Percentiles rank a stretch among this genome's conserved stretches.
phyloP scores from a whole-genome alignment of 148 eudicot species.

The Rhododendron williamsianum region DNA sequence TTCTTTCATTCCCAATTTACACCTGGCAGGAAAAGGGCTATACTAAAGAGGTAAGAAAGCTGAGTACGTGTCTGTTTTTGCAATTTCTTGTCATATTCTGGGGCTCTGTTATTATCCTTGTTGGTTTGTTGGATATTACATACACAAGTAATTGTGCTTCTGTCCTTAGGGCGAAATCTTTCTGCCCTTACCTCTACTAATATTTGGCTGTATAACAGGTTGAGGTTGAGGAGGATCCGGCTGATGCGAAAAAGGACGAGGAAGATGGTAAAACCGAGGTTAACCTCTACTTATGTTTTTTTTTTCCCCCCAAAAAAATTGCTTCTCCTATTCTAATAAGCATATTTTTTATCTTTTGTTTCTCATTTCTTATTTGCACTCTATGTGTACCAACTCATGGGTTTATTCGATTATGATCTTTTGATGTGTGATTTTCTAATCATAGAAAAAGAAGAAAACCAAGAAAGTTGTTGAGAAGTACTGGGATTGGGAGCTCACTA shows the following conservation, averaged over 20 bases:
- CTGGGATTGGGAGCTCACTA: slow-evolving; percentile 95
- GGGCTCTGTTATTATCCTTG: neutral
- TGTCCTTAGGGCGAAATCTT: neutral
- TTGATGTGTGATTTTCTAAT: neutral
- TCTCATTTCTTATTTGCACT: neutral
- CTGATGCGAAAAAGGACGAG: slow-evolving; percentile 59
- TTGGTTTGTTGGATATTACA: neutral
- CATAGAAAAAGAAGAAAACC: slow-evolving; percentile 92
- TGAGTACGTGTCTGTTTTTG: neutral
- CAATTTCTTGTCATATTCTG: neutral
- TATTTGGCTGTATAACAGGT: slow-evolving; percentile 36
- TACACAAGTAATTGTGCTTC: neutral
- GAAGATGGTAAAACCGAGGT: slow-evolving; percentile 64
- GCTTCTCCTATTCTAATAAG: neutral
- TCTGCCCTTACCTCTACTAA: neutral
- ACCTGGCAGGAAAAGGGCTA: slow-evolving; percentile 96
- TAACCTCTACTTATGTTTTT: neutral
- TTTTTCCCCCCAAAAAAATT: neutral
- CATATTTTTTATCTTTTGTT: neutral
- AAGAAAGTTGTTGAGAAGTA: slow-evolving; percentile 89
- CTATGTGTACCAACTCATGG: neutral
- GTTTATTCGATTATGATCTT: neutral
- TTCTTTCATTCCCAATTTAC: slow-evolving; percentile 95
- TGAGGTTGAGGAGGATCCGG: slow-evolving; percentile 91
- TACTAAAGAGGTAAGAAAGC: slow-evolving; percentile 69